Conservation (phyloP, 116 monocot species). For the Trichopus zeylanicus region DNA sequence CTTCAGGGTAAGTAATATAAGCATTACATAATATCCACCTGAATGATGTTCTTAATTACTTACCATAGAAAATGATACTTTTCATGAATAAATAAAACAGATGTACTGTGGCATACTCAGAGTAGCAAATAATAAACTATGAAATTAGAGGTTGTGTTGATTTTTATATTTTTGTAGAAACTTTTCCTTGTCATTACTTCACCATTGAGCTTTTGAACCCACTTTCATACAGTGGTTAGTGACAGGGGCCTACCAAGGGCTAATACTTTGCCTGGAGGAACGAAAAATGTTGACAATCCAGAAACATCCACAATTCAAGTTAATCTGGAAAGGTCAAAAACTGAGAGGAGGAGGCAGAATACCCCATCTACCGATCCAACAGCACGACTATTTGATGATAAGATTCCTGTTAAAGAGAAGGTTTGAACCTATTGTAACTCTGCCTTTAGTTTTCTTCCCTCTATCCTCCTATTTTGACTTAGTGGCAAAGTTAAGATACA, state of each 20-base stretch:
- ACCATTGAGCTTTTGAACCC: slow-evolving; percentile 1
- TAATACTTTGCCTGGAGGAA: slow-evolving; percentile 52
- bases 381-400: slow-evolving; percentile 52
- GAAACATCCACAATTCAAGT: slow-evolving; percentile 26
- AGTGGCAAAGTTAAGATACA: too few species aligned
- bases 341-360: slow-evolving; percentile 44
- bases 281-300: slow-evolving; percentile 26
- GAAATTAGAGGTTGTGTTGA: too few species aligned
- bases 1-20: too few species aligned
- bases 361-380: slow-evolving; percentile 21
- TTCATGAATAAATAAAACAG: too few species aligned
- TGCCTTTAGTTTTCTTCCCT: not conserved
- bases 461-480: not conserved
- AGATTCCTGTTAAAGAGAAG: slow-evolving; percentile 69
- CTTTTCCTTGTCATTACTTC: too few species aligned
- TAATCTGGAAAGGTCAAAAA: slow-evolving; percentile 61
- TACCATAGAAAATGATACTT: too few species aligned
- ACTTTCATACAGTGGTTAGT: slow-evolving; percentile 25
- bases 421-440: slow-evolving; percentile 20
- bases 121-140: too few species aligned
- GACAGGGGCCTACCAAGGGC: slow-evolving; percentile 56
- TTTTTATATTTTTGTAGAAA: too few species aligned
- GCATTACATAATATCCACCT: too few species aligned
- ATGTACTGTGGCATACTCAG: too few species aligned
- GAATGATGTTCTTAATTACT: too few species aligned